A percentile compares a stretch with the other conserved stretches of the same genome.
phyloP scores from a whole-genome alignment of 2,329 filamentous ascomycete genomes.

The Myriosclerotinia duriaeana region DNA sequence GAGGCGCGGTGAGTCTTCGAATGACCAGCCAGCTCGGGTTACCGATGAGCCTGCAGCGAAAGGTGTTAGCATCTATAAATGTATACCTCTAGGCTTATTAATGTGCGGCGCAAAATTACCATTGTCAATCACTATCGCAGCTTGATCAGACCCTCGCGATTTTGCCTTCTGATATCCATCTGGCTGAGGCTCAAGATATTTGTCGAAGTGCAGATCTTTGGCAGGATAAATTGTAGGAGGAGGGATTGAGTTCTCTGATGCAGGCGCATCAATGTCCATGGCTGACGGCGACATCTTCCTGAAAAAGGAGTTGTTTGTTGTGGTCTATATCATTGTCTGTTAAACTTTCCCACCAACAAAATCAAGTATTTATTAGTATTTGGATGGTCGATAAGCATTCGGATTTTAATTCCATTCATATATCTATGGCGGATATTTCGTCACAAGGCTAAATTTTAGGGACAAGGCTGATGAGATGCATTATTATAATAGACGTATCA shows the following conservation, averaged over 20 bases:
- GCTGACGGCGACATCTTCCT: slow-evolving; percentile 40
- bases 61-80: slow-evolving; percentile 25
- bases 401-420: not conserved
- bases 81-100: not conserved
- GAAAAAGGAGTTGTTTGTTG: slow-evolving; percentile 14
- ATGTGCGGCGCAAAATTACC: slow-evolving; percentile 51
- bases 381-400: not conserved
- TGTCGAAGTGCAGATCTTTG: slow-evolving; percentile 61
- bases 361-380: not conserved
- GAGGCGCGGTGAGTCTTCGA: slow-evolving; percentile 78
- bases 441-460: slow-evolving; percentile 18
- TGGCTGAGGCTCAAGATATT: slow-evolving; percentile 52
- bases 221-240: slow-evolving; percentile 59
- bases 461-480: slow-evolving; percentile 5
- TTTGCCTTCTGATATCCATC: slow-evolving; percentile 67
- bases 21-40: slow-evolving; percentile 93
- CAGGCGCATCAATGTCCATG: slow-evolving; percentile 35
- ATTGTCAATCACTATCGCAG: slow-evolving; percentile 97
- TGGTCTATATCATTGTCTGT: slow-evolving; percentile 18
- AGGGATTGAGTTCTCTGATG: slow-evolving; percentile 48
- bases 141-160: slow-evolving; percentile 53
- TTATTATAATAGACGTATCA: not conserved
- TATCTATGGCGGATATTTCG: slow-evolving; percentile 6
- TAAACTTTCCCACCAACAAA: not conserved
- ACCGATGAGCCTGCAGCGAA: slow-evolving; percentile 69